phyloP scores from a whole-genome alignment of 2,329 filamentous ascomycete species.

The Xylaria sp. region DNA sequence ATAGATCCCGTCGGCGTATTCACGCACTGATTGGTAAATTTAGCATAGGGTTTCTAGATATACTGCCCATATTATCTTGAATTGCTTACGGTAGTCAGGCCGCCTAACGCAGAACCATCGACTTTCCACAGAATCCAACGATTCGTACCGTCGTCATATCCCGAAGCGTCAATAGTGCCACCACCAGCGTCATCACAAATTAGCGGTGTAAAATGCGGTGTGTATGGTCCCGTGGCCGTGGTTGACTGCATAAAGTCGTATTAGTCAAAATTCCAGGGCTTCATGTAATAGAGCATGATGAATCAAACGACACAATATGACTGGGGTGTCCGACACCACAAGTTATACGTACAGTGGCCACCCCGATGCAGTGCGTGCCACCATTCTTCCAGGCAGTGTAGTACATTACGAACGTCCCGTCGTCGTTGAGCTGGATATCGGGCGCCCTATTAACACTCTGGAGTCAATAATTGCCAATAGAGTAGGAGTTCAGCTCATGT shows the following conservation, averaged over 20 bases:
- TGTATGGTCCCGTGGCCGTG: constrained; percentile 34
- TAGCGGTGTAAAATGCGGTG: constrained; percentile 29
- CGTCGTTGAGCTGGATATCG: constrained; percentile 38
- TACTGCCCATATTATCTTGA: not conserved
- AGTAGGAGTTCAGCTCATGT: no score
- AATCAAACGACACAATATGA: no score
- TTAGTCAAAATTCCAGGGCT: no score
- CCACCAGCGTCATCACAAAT: constrained; percentile 36
- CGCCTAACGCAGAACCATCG: constrained; percentile 38
- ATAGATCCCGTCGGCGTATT: constrained; percentile 23
- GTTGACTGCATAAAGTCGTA: no score
- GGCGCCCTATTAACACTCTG: no score
- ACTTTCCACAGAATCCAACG: constrained; percentile 42
- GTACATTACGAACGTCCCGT: constrained; percentile 39
- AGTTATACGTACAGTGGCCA: no score
- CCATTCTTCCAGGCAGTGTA: constrained; percentile 36
- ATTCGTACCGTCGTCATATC: constrained; percentile 37
- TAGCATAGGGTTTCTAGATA: not conserved
- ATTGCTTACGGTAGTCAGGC: constrained; percentile 30
- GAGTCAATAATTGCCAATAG: no score
- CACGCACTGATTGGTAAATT: constrained; percentile 11
- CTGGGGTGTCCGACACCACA: no score
- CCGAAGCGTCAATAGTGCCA: constrained; percentile 37
- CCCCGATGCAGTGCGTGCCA: constrained; percentile 39
- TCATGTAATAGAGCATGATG: no score